Base-by-base conservation (phyloP, 2,329 filamentous ascomycete species). In the Ceratocystis albifundus region DNA sequence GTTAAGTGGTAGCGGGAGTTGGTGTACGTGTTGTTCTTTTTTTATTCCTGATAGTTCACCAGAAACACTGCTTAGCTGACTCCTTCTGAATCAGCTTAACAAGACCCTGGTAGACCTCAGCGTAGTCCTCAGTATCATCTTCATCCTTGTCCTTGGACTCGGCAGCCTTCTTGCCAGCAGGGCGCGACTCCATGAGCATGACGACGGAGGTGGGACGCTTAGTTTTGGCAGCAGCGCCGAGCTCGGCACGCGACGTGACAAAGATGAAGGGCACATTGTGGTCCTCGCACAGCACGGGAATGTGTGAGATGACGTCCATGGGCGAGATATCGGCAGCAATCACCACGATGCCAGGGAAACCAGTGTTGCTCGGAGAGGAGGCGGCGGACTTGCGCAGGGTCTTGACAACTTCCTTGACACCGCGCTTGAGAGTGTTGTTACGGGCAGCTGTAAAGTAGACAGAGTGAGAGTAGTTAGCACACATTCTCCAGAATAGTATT, bases 321-420 rank as follows among this genome's bases (percentile, higher is more conserved):
- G 94, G 94, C 65, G 90, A 96, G 80, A 99, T 97, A 78, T 99
- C 94, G 72, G 90, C 94, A 45, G 94, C 94, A 71, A 99, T 90
- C 75, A 99, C 82, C 72, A 96, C 90, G 71, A 99, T 83, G 71
- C 86, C 83, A 57, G 89, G 86, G 73, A 86, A 80, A 65, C 82
- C 76, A 64, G 83, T 80, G 74, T 84, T 80, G 70, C 84, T 82
- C 68, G 85, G 82, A n/a, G 85, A 83, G 67, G 86, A 83, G 71
- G 84, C 77, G 67, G 89, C 82, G 15, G 90, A 93, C 80, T 97
- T 97, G 80, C 94, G 91, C 72, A 99, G 89, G 44, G 92, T 88
- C 81, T 99, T 99, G 80, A 97, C 92, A 74, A 96, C 93, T 80
- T 99, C 94, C 79, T 99, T 99, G 71, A 99, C 94, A 74, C 94